Conservation (phyloP, 2,329 filamentous ascomycete genomes). For the Pezicula neosporulosa region DNA sequence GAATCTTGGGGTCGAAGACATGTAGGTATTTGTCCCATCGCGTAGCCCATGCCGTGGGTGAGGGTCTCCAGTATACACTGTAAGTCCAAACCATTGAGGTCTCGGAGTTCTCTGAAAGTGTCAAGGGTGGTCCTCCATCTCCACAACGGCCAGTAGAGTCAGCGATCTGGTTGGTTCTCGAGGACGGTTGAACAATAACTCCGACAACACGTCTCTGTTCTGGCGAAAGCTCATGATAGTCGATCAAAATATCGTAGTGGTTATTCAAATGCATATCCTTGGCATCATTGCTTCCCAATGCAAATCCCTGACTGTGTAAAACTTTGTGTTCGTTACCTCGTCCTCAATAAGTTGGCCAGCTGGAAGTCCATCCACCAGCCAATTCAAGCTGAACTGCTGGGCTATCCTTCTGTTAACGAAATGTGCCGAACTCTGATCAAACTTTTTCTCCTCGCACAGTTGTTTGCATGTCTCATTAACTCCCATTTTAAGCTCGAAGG, state of each 20-base stretch:
- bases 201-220: slow-evolving; percentile 85
- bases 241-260: slow-evolving; percentile 90
- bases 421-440: slow-evolving; percentile 60
- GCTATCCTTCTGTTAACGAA: slow-evolving; percentile 83
- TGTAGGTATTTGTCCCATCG: slow-evolving; percentile 99
- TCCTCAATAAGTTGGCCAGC: slow-evolving; percentile 83
- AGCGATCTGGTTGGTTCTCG: slow-evolving; percentile 56
- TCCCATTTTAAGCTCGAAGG: slow-evolving; percentile 84
- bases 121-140: slow-evolving; percentile 50
- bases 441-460: slow-evolving; percentile 67
- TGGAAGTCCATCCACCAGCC: slow-evolving; percentile 91
- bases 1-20: slow-evolving; percentile 95
- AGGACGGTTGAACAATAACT: slow-evolving; percentile 81
- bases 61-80: slow-evolving; percentile 84
- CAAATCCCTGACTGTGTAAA: slow-evolving; percentile 91
- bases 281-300: slow-evolving; percentile 62
- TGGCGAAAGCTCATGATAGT: slow-evolving; percentile 78
- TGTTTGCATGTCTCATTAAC: slow-evolving; percentile 84
- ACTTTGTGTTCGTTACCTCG: slow-evolving; percentile 69
- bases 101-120: slow-evolving; percentile 59
- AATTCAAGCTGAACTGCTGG: slow-evolving; percentile 89
- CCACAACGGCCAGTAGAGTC: slow-evolving; percentile 49
- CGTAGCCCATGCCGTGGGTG: slow-evolving; percentile 86
- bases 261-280: slow-evolving; percentile 72
- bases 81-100: slow-evolving; percentile 84